Evolutionary conservation across 371 early-diverging fungal species (phyloP).

Genomic region (Actinomortierella wolfii): DNA sequence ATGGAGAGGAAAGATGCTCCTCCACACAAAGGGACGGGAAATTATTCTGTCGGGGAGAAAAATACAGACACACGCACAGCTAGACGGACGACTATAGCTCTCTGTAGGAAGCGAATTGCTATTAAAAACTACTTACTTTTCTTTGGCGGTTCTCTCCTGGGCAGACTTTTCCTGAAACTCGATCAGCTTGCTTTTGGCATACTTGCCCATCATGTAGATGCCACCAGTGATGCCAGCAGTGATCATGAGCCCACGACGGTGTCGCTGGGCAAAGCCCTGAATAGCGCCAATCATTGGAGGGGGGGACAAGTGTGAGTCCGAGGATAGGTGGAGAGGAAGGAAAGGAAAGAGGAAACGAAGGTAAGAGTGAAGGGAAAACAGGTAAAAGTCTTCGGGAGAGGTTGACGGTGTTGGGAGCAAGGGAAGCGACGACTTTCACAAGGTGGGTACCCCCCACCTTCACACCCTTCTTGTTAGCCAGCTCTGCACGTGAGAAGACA

Average conservation of each 20-base stretch:
- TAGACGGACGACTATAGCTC: neutral
- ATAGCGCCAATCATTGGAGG: conserved; percentile 45
- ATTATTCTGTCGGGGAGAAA: neutral
- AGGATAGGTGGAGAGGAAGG: neutral
- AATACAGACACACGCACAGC: neutral
- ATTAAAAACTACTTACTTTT: conserved; percentile 63
- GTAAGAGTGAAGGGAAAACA: conserved; percentile 10
- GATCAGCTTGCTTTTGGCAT: conserved; percentile 69
- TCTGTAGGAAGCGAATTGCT: neutral
- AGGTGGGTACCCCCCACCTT: neutral
- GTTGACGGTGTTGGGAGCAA: too few relatives aligned
- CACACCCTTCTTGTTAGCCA: neutral
- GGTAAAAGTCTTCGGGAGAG: too few relatives aligned
- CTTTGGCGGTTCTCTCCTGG: conserved; percentile 69
- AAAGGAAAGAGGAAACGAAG: conserved; percentile 5
- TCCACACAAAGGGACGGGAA: neutral
- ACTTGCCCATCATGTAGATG: conserved; percentile 74
- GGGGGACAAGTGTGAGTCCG: conserved; percentile 1
- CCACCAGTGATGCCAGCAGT: conserved; percentile 75
- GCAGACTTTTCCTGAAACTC: conserved; percentile 72
- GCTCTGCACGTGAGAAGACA: neutral
- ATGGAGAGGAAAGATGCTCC: too few relatives aligned
- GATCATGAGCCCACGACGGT: conserved; percentile 65
- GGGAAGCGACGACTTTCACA: neutral
- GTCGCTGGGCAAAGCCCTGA: conserved; percentile 52